Evolutionary conservation across 1,284 basidiomycete genomes (phyloP), one percentile per base, ranked within the genome.

Genomic region (Ceratobasidium sp.): DNA sequence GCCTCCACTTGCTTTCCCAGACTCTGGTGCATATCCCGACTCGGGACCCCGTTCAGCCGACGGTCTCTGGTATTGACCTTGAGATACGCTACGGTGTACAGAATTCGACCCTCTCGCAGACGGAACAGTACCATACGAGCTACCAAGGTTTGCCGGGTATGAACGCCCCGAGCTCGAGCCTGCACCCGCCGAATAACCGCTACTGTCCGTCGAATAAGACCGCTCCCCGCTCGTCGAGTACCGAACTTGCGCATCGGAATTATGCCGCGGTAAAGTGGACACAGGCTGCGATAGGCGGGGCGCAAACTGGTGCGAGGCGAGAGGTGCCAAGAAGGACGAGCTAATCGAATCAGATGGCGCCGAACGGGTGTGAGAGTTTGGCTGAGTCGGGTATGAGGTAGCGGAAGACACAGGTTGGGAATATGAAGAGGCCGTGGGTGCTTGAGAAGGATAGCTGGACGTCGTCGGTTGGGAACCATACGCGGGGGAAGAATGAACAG

Each of bases 291-390:
- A 71, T 12, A 71, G 42, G 9, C 67, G 54, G 51, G 67, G 67
- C 21, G 67, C 67, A 40, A 71, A 71, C 46, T 71, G 67, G 33
- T 71, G 67, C 30, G 67, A 51, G 18, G 67, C 56, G 25, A 71
- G 56, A 51, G 67, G 67, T 40, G 40, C 56, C 30, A 71, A 33
- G 25, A 71, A 71, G 1, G 56, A 30, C 30, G 58, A 71, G 36
- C 54, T 58, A 36, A 49, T 60, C 1, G 67, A 60, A 51, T 71
- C 67, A 9, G 67, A 33, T 46, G 56, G 56, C 5, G 30, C 56
- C 30, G 56, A 21, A 18, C 33, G 67, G 16, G 56, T 60, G 14
- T 71, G 56, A 18, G 67, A 40, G 14, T 61, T 54, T 8, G 67
- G 40, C 23, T 71, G 67, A 12, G 67, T 18, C 28, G 67, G 56